phyloP scores from a whole-genome alignment of 2,329 filamentous ascomycete genomes.

The Cercospora brassicicola region DNA sequence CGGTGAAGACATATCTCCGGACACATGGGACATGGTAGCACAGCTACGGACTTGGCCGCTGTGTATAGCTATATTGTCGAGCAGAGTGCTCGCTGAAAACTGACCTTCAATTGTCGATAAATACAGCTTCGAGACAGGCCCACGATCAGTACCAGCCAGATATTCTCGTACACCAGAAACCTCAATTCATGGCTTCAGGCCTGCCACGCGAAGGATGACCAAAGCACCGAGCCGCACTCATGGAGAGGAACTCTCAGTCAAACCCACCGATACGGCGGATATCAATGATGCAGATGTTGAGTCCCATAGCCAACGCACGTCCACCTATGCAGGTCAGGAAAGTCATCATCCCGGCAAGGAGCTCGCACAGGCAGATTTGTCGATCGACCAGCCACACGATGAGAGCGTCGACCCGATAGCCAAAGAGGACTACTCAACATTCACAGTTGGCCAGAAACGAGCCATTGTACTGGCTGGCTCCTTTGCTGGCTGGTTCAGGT shows the following conservation, averaged over 20 bases:
- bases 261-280: background rate
- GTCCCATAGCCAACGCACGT: background rate
- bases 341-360: background rate
- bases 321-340: background rate
- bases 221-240: background rate
- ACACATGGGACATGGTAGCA: background rate
- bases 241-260: background rate
- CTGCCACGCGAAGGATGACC: background rate
- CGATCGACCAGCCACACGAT: background rate
- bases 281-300: background rate
- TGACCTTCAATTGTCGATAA: background rate
- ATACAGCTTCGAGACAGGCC: background rate
- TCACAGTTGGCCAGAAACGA: conserved; percentile 35
- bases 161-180: background rate
- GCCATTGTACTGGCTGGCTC: conserved; percentile 35
- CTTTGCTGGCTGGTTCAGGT: conserved; percentile 33
- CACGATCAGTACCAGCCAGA: background rate
- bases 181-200: background rate
- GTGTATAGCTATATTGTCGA: background rate
- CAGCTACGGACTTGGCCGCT: background rate
- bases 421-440: conserved; percentile 35
- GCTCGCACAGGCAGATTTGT: background rate
- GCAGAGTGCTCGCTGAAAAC: background rate
- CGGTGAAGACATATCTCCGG: background rate
- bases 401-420: conserved; percentile 16